These are phyloP conservation scores for Zymoseptoria brevis DNA, from an alignment of 2,329 filamentous ascomycete species.

Conservation along the genomic window DNA sequence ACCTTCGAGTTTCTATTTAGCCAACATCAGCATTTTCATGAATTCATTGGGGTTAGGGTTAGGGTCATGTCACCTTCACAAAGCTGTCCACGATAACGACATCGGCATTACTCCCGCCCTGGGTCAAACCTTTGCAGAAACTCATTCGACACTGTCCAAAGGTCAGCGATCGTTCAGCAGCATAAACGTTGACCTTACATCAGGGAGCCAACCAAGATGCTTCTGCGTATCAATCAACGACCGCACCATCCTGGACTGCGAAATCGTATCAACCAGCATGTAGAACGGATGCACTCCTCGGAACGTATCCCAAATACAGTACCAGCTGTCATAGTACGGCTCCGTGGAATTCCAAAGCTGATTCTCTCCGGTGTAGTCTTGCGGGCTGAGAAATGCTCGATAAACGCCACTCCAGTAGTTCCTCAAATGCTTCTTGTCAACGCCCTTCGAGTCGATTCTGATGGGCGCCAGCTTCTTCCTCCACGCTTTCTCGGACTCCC, in stretches of 20 bases:
- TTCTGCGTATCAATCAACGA: slow-evolving; percentile 64
- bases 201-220: slow-evolving; percentile 62
- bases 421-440: slow-evolving; percentile 29
- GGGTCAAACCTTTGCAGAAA: slow-evolving; percentile 62
- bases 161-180: too few relatives aligned
- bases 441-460: slow-evolving; percentile 27
- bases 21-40: not conserved
- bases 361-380: slow-evolving; percentile 41
- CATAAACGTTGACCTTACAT: too few relatives aligned
- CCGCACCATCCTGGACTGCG: slow-evolving; percentile 58
- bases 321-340: slow-evolving; percentile 45
- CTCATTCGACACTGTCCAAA: slow-evolving; percentile 55
- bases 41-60: not conserved
- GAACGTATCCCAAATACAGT: slow-evolving; percentile 46
- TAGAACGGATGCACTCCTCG: slow-evolving; percentile 54
- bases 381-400: slow-evolving; percentile 37
- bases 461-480: slow-evolving; percentile 33
- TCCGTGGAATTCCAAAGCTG: slow-evolving; percentile 37
- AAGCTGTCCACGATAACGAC: slow-evolving; percentile 62
- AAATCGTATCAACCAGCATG: slow-evolving; percentile 57
- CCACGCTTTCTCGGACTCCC: slow-evolving; percentile 34
- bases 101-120: slow-evolving; percentile 68
- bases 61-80: slow-evolving; percentile 42
- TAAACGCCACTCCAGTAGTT: slow-evolving; percentile 40
- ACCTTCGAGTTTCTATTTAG: slow-evolving; percentile 40